phyloP scores from a whole-genome alignment of 1,139 yeast species.

The Geotrichum phurueaensis region DNA sequence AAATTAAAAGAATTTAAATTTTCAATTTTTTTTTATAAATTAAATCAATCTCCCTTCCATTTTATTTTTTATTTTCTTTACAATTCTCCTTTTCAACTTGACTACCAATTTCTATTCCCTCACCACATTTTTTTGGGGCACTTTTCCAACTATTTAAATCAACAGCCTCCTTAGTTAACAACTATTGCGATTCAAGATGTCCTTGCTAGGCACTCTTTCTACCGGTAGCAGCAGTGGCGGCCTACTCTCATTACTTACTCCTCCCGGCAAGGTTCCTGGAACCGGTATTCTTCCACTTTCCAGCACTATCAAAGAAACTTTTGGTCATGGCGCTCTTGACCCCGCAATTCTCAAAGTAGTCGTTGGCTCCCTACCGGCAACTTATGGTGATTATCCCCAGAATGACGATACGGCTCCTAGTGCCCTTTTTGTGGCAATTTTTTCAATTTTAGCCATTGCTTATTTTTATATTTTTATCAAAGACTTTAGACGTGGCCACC shows the following conservation, averaged over 20 bases:
- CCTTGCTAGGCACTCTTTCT: not conserved
- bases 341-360: constrained; percentile 25
- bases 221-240: constrained; percentile 5
- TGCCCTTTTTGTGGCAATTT: constrained; percentile 52
- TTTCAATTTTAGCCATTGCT: constrained; percentile 44
- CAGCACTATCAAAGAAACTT: constrained; percentile 5
- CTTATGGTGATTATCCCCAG: constrained; percentile 67
- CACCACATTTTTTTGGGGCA: not conserved
- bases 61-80: not conserved
- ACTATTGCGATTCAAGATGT: not conserved
- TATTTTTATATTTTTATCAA: constrained; percentile 48
- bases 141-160: not conserved
- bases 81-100: not conserved
- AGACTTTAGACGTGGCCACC: constrained; percentile 56
- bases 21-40: not conserved
- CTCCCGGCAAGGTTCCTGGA: constrained; percentile 22
- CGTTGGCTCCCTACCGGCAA: constrained; percentile 41
- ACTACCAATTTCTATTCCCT: not conserved
- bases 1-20: not conserved
- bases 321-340: constrained; percentile 13
- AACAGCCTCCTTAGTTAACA: too few species aligned
- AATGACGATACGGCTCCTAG: constrained; percentile 54
- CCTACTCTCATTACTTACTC: constrained; percentile 23
- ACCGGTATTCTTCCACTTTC: constrained; percentile 20
- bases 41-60: not conserved